Base-by-base conservation (phyloP, 2,329 filamentous ascomycete species). In the Trichophyton schoenleinii region DNA sequence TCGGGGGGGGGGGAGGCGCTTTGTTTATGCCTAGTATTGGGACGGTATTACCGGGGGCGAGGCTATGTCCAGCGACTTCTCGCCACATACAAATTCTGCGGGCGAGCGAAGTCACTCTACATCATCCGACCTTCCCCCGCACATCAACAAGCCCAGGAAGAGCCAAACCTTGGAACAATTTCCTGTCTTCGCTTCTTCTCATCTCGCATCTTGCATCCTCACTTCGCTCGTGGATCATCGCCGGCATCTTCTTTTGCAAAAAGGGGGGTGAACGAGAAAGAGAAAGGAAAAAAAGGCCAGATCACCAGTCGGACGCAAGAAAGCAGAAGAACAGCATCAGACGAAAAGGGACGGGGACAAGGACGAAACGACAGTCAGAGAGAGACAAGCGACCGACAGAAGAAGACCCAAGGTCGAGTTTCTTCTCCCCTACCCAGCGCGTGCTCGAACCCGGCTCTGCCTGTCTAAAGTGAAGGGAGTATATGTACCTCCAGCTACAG, bases 401-500 rank as follows among this genome's bases (percentile, higher is more conserved):
- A 15, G 15, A 9, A 42, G 41, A 42, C 4, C 13, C 41, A 44
- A 44, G 41, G 9, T 36, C 11, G 34, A 36, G 34, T 49, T 7
- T 28, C 46, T 28, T 49, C 46, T 49, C 20, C 22, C 49, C n/a
- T 25, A 18, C 22, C n/a, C 49, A 53, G 22, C 49, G 49, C 49
- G 31, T 36, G 34, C 34, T 36, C 34, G n/a, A 44, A 44, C 41
- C 41, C n/a, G 41, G 41, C 41, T 44, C n/a, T 44, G 34, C 34
- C 41, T 44, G 41, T 18, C 5, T 44, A 15, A 44, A 44, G 41
- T 15, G 41, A 18, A 44, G 41, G 7, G 31, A 22, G 55, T 57
- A 57, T 57, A 38, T 57, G 55, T 57, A 58, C 55, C 55, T 58
- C 55, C 34, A 58, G 55, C 41, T 58, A 58, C 55, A 58, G 55